These are phyloP conservation scores for Albizia julibrissin DNA, from an alignment of 306 rosid genomes.

Conservation along the genomic window DNA sequence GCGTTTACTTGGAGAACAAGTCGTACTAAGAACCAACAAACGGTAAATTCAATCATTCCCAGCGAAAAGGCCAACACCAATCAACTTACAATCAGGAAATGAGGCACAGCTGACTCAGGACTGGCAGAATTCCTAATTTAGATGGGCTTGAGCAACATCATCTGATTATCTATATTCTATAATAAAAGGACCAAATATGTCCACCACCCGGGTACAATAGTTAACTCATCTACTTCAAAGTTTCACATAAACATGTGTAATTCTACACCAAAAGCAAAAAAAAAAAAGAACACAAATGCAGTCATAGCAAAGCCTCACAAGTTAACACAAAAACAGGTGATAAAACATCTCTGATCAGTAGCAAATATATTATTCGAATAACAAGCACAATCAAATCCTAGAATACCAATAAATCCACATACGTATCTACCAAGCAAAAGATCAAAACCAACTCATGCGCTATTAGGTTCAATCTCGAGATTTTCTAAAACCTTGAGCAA, in stretches of 20 bases:
- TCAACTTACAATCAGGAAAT: not conserved
- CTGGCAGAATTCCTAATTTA: not conserved
- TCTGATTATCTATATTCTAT: not conserved
- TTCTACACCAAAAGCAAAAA: not conserved
- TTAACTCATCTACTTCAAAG: not conserved
- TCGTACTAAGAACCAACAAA: not conserved
- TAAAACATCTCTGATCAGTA: constrained; percentile 7
- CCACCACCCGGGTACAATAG: not conserved
- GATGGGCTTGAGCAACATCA: not conserved
- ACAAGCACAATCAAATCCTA: constrained; percentile 29
- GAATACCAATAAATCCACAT: constrained; percentile 31
- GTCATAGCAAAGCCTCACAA: not conserved
- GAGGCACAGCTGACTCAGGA: not conserved
- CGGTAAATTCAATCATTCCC: not conserved
- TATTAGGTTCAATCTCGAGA: constrained; percentile 19
- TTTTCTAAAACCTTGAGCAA: not conserved
- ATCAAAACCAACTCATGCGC: constrained; percentile 35
- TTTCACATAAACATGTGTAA: not conserved
- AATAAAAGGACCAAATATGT: not conserved
- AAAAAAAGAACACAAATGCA: not conserved
- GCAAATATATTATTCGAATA: constrained; percentile 36
- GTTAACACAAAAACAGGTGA: constrained; percentile 14
- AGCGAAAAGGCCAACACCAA: not conserved
- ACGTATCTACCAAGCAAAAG: constrained; percentile 25
- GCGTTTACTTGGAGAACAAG: not conserved